phyloP scores from a whole-genome alignment of 2,329 filamentous ascomycete genomes.

The Alternaria dauci region DNA sequence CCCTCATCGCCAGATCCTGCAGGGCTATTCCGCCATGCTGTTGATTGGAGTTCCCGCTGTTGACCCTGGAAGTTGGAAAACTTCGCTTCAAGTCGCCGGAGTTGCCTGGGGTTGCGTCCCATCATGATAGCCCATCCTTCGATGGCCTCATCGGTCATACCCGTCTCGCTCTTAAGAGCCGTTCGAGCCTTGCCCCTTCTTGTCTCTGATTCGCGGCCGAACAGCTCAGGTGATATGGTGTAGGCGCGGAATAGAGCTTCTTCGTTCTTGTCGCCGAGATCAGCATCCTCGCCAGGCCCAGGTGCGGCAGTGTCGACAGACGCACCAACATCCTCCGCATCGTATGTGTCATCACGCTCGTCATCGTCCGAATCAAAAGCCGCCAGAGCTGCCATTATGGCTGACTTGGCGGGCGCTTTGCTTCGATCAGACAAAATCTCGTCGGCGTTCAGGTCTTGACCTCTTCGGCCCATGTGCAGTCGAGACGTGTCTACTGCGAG shows the following conservation, averaged over 20 bases:
- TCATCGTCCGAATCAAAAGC: constrained; percentile 94
- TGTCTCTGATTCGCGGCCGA: constrained; percentile 75
- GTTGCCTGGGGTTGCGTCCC: constrained; percentile 71
- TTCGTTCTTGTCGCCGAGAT: constrained; percentile 68
- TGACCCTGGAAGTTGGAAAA: constrained; percentile 71
- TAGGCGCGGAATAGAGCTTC: constrained; percentile 77
- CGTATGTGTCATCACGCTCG: constrained; percentile 96
- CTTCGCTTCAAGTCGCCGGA: constrained; percentile 74
- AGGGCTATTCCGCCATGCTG: constrained; percentile 65
- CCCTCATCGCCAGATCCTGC: constrained; percentile 64
- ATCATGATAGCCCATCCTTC: constrained; percentile 96
- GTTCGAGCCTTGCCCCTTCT: constrained; percentile 69
- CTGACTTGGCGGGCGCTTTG: constrained; percentile 76
- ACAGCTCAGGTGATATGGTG: constrained; percentile 69
- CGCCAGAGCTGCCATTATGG: constrained; percentile 86
- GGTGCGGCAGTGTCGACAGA: constrained; percentile 73
- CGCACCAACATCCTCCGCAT: constrained; percentile 88
- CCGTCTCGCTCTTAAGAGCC: constrained; percentile 76
- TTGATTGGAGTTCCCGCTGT: constrained; percentile 71
- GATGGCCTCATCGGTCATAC: constrained; percentile 91
- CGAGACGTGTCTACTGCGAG: constrained; percentile 72
- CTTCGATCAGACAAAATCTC: constrained; percentile 72
- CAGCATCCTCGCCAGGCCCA: constrained; percentile 63
- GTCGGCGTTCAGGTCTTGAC: constrained; percentile 72
- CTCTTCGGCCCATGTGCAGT: constrained; percentile 80